A percentile compares a stretch with the other conserved stretches of the same genome.
These are phyloP conservation scores for Wickerhamiella shivajii DNA, from an alignment of 805 yeast genomes.

Conservation along the genomic window DNA sequence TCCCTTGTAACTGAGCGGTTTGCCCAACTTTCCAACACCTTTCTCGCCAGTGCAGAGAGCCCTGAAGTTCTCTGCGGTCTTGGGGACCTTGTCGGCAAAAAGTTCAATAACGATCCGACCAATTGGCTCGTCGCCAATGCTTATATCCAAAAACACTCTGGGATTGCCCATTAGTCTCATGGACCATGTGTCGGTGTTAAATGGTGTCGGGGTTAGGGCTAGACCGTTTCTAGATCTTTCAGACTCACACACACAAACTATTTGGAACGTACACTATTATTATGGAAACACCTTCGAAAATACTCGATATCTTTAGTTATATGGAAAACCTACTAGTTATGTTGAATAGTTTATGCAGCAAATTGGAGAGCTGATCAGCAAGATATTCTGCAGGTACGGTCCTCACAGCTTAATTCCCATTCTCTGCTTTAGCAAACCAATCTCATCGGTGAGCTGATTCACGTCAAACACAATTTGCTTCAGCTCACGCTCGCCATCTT, in stretches of 20 bases:
- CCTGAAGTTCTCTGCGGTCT: constrained; percentile 79
- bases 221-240: too few relatives aligned
- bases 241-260: too few relatives aligned
- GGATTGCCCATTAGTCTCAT: constrained; percentile 3
- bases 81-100: constrained; percentile 49
- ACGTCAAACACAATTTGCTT: constrained; percentile 5
- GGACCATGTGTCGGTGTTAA: too few relatives aligned
- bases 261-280: too few relatives aligned
- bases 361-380: too few relatives aligned
- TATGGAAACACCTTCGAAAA: too few relatives aligned
- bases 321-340: too few relatives aligned
- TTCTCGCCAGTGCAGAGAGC: constrained; percentile 83
- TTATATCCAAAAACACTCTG: constrained; percentile 38
- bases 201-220: too few relatives aligned
- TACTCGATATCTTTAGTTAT: too few relatives aligned
- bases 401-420: too few relatives aligned
- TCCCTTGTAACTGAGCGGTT: constrained; percentile 60
- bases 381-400: too few relatives aligned
- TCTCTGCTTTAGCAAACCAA: constrained; percentile 38
- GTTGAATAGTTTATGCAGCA: too few relatives aligned
- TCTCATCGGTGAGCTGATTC: constrained; percentile 12
- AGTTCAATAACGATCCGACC: constrained; percentile 76
- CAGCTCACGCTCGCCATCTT: constrained; percentile 4
- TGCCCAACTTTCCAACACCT: constrained; percentile 47
- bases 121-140: constrained; percentile 50